Evolutionary conservation across 352 stramenopile species (phyloP).

Genomic region (Phytophthora agathidicida): DNA sequence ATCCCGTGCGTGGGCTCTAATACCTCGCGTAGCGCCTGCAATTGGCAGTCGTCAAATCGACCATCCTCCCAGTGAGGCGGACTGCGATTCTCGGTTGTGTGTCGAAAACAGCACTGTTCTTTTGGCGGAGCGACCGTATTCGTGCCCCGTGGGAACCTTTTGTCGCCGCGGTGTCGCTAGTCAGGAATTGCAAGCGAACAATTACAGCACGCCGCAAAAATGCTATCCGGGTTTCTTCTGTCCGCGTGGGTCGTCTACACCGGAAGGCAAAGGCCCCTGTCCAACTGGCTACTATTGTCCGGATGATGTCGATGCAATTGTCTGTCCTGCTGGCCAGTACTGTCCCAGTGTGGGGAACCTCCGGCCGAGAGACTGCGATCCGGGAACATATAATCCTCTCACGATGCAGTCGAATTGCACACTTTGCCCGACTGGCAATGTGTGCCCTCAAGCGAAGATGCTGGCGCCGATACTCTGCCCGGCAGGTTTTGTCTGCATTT

Average conservation of each 20-base stretch:
- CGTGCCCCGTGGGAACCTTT: constrained; percentile 94
- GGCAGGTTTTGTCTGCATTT: constrained; percentile 96
- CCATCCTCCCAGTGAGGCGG: constrained; percentile 57
- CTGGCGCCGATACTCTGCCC: constrained; percentile 84
- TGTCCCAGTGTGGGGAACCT: constrained; percentile 96
- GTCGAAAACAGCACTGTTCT: constrained; percentile 48
- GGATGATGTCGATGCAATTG: constrained; percentile 87
- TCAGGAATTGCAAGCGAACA: constrained; percentile 64
- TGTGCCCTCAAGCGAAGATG: constrained; percentile 92
- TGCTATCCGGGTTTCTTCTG: constrained; percentile 98
- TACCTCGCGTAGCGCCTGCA: constrained; percentile 54
- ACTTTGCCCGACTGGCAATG: constrained; percentile 93
- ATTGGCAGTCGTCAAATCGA: constrained; percentile 67
- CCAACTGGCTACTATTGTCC: constrained; percentile 96
- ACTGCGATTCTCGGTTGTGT: constrained; percentile 58
- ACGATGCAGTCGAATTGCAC: constrained; percentile 91
- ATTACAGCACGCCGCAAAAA: constrained; percentile 94
- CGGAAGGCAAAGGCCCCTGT: constrained; percentile 94
- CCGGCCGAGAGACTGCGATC: constrained; percentile 90
- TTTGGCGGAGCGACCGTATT: constrained; percentile 92
- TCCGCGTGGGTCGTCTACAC: constrained; percentile 88
- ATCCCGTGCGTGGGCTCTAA: constrained; percentile 49
- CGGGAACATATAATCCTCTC: constrained; percentile 93
- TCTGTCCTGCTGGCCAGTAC: constrained; percentile 93
- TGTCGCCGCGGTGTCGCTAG: constrained; percentile 89